Evolutionary conservation across 1,139 yeast genomes (phyloP), one percentile per base, ranked within the genome.

Genomic region (Hemisphaericaspora xylofermentans): DNA sequence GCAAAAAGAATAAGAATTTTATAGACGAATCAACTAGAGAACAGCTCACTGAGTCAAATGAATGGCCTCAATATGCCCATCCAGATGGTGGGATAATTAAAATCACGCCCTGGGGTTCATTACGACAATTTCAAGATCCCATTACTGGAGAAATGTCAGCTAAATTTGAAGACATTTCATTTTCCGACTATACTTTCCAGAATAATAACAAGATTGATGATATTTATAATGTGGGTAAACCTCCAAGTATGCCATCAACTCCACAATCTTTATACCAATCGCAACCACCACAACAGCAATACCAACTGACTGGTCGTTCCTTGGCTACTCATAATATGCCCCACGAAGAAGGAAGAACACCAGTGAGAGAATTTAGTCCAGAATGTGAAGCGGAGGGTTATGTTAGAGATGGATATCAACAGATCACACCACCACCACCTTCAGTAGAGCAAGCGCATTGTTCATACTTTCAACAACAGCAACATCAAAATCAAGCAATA

Each of bases 51-150:
- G 56, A 63, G 15, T 60, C 68, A 12, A 63, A 70, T 33, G 82
- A 79, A 43, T 81, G 82, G 77, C 84, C 86, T 3, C 68, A 74
- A 38, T 81, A 77, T 51, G 65, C 71, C 41, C 85, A 80, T 45
- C 87, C 87, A 2, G 79, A 79, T 16, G 87, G 87, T 6, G 86
- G 86, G 0, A 65, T 70, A 18, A 73, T 81, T 38, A 82, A 80
- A 54, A 77, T 80, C 42, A 78, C 85, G 0, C 86, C 87, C 5
- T 76, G 82, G 69, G 87, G 87, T 6, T 57, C 66, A 8, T 50
- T 64, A 35, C 52, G 76, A 40, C 74, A 71, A 46, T 67, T 53
- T 49, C 54, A 56, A 33, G 57, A 65, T 42, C 53, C 59, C 4
- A 51, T 51, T 12, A 61, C 62, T 19, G 75, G 75, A 18, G 70